Base-by-base conservation (phyloP, 2,329 filamentous ascomycete species). In the Sordariomycetes sp. region DNA sequence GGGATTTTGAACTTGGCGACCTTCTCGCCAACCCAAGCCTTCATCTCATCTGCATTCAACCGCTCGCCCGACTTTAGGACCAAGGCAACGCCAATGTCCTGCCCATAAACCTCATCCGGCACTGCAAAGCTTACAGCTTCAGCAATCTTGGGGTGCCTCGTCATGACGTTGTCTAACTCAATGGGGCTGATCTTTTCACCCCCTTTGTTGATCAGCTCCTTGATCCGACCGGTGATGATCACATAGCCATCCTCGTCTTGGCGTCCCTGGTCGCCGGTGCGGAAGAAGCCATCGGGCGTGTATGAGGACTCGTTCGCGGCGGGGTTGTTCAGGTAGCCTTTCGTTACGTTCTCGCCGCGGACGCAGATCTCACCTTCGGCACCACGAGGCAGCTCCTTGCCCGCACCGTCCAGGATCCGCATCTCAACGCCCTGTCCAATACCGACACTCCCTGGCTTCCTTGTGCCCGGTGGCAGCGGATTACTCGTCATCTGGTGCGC, bases 111-210 rank as follows among this genome's bases (percentile, higher is more conserved):
- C 42, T 88, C 82, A 46, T 90, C 85, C 1, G 82, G 79, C 9
- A 92, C 75, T 5, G 84, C 83, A 51, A 93, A 93, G 57, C 80
- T 84, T 25, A 92, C 86, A 4, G 82, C 86, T 58, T 93, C 86
- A 3, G 72, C 69, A 2, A 92, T 72, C 23, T 76, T 72, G 8
- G 81, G 75, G 51, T 90, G 75, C 37, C 81, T 71, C n/a, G 80
- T 70, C 19, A 93, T 64, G 10, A 83, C 75, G 45, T 93, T 93
- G 64, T 93, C 86, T 21, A 93, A 68, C 61, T 93, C 86, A 36
- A 92, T 88, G 2, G 86, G 86, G 44, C 78, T 84, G 53, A 93
- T 92, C 65, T 92, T 92, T 64, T 93, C 86, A 39, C 86, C 86
- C 36, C 82, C 85, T 60, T 90, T 88, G 61, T 87, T 87, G 66